These are phyloP conservation scores for Colletotrichum tabaci DNA, from an alignment of 2,329 filamentous ascomycete species.

Conservation along the genomic window DNA sequence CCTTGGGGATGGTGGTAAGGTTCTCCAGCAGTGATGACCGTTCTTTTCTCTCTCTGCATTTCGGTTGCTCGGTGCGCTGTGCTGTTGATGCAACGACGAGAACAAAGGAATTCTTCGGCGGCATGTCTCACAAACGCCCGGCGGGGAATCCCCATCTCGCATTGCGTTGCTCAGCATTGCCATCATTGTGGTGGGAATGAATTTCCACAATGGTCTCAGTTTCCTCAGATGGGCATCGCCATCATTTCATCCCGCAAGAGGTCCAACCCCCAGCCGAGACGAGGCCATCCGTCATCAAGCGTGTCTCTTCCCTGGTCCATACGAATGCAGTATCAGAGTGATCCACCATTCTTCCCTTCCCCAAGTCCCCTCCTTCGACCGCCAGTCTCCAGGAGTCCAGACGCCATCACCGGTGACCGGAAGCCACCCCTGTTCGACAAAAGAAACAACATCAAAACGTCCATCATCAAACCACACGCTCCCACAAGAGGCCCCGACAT, in stretches of 20 bases:
- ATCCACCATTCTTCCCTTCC: not conserved
- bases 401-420: not conserved
- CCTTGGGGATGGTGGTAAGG: conserved; percentile 1
- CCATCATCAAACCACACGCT: not conserved
- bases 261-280: not conserved
- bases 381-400: not conserved
- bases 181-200: not conserved
- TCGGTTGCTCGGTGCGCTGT: not conserved
- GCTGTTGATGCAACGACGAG: conserved; percentile 18
- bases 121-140: conserved; percentile 14
- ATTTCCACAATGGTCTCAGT: conserved; percentile 10
- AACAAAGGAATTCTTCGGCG: conserved; percentile 28
- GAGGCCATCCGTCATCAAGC: not conserved
- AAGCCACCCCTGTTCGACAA: conserved; percentile 1
- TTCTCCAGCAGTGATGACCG: conserved; percentile 16
- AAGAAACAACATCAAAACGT: conserved; percentile 1
- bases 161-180: not conserved
- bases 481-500: not conserved
- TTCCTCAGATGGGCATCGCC: not conserved
- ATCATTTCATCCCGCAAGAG: not conserved
- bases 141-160: conserved; percentile 2
- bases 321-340: not conserved
- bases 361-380: conserved; percentile 1
- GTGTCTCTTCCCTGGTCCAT: not conserved
- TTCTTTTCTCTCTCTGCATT: not conserved